These are phyloP conservation scores for Rubroboletus satanas DNA, from an alignment of 768 basidiomycete species.

Conservation along the genomic window DNA sequence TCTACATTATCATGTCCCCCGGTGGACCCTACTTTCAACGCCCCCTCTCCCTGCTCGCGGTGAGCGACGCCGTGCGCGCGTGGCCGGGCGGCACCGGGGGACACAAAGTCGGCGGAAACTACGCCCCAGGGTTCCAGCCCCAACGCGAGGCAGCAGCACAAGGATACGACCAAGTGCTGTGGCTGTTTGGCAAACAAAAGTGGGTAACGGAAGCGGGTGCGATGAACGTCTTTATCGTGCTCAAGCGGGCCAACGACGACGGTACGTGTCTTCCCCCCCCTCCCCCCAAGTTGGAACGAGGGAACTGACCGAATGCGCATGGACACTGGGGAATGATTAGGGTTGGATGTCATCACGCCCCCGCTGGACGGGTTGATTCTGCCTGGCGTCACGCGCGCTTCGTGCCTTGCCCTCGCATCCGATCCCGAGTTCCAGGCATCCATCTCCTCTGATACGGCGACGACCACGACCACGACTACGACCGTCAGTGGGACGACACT, in stretches of 20 bases:
- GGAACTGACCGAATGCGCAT: too few relatives aligned
- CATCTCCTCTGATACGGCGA: neutral
- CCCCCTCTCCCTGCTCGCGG: slow-evolving; percentile 55
- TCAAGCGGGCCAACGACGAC: slow-evolving; percentile 52
- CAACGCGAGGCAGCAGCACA: slow-evolving; percentile 59
- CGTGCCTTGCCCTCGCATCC: slow-evolving; percentile 66
- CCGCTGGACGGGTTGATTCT: slow-evolving; percentile 90
- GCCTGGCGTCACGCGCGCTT: slow-evolving; percentile 88
- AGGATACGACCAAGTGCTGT: slow-evolving; percentile 77
- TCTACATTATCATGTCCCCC: slow-evolving; percentile 81
- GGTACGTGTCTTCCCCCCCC: slow-evolving; percentile 26
- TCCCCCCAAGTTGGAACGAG: too few relatives aligned
- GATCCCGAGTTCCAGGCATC: slow-evolving; percentile 48
- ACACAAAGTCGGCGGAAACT: slow-evolving; percentile 64
- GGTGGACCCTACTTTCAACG: slow-evolving; percentile 50
- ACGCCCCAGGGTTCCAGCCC: slow-evolving; percentile 57
- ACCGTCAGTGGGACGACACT: slow-evolving; percentile 24
- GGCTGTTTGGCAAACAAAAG: slow-evolving; percentile 66
- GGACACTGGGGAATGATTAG: neutral
- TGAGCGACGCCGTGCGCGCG: slow-evolving; percentile 73
- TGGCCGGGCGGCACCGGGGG: slow-evolving; percentile 75
- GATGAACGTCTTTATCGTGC: slow-evolving; percentile 79
- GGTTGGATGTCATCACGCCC: slow-evolving; percentile 81
- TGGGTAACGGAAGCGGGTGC: slow-evolving; percentile 58
- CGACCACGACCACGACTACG: too few relatives aligned